These are phyloP conservation scores for Pseudopithomyces chartarum DNA, from an alignment of 2,329 filamentous ascomycete genomes.

Conservation along the genomic window DNA sequence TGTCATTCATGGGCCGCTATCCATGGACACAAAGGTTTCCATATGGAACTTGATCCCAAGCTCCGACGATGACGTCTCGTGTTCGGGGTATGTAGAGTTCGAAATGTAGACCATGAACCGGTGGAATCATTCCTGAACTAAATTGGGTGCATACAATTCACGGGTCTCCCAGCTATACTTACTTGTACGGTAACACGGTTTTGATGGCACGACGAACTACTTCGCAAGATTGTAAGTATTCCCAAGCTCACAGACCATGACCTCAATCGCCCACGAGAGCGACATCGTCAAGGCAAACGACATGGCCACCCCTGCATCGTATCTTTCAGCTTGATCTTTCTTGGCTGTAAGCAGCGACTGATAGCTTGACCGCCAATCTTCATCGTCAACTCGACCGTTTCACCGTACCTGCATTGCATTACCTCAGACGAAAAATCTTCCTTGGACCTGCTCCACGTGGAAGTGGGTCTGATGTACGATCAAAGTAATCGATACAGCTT, in stretches of 20 bases:
- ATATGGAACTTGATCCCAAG: background rate
- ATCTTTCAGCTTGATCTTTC: background rate
- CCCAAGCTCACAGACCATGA: background rate
- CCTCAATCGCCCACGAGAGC: background rate
- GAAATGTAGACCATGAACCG: no score
- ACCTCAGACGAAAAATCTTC: slow-evolving; percentile 1
- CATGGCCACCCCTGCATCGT: background rate
- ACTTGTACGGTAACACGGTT: no score
- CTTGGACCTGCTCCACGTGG: slow-evolving; percentile 6
- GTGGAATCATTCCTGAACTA: no score
- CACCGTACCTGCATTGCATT: slow-evolving; percentile 4
- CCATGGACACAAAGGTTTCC: no score
- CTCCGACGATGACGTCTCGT: background rate
- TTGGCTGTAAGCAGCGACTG: slow-evolving; percentile 1
- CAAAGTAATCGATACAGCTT: background rate
- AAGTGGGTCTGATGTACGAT: slow-evolving; percentile 2
- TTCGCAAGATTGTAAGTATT: background rate
- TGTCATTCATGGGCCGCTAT: background rate
- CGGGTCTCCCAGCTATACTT: no score
- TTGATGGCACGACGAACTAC: no score
- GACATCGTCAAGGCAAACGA: background rate
- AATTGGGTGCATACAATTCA: no score
- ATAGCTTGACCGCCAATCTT: background rate
- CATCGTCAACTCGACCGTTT: background rate
- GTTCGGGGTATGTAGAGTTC: background rate